These are phyloP conservation scores for Pseudogymnoascus sp. DNA, from an alignment of 2,329 filamentous ascomycete genomes.

Conservation along the genomic window DNA sequence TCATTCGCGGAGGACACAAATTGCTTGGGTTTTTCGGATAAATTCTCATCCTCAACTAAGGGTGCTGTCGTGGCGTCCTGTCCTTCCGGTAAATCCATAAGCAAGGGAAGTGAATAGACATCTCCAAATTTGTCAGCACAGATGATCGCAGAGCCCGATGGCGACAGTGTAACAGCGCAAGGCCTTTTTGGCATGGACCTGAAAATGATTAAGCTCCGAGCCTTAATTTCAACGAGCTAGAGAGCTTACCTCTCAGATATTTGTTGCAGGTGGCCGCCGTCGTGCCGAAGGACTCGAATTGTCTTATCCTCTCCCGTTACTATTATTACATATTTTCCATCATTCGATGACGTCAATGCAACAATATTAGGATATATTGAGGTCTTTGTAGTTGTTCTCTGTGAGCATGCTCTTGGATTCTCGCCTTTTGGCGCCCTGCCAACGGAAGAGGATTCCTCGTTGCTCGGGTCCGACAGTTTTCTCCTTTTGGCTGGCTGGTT, in stretches of 20 bases:
- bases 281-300: conserved; percentile 72
- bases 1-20: conserved; percentile 49
- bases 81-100: conserved; percentile 17
- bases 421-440: neutral
- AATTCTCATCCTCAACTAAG: neutral
- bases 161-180: conserved; percentile 64
- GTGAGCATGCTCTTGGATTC: conserved; percentile 17
- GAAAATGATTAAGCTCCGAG: conserved; percentile 24
- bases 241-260: conserved; percentile 30
- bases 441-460: conserved; percentile 1
- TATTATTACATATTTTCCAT: conserved; percentile 64
- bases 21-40: conserved; percentile 20
- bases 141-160: conserved; percentile 66
- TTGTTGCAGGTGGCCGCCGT: conserved; percentile 55
- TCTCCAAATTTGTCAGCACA: conserved; percentile 95
- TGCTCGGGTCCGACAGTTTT: conserved; percentile 21
- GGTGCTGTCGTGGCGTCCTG: conserved; percentile 13
- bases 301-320: conserved; percentile 90
- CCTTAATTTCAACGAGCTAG: conserved; percentile 12
- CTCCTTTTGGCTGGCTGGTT: conserved; percentile 26
- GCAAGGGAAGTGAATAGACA: conserved; percentile 83
- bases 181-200: conserved; percentile 87
- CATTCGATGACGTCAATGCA: conserved; percentile 56
- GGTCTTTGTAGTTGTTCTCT: conserved; percentile 21
- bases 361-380: conserved; percentile 59